Percentiles rank a stretch among this genome's conserved stretches.
Evolutionary conservation across 1,284 basidiomycete species (phyloP).

Genomic region (Puccinia horiana): DNA sequence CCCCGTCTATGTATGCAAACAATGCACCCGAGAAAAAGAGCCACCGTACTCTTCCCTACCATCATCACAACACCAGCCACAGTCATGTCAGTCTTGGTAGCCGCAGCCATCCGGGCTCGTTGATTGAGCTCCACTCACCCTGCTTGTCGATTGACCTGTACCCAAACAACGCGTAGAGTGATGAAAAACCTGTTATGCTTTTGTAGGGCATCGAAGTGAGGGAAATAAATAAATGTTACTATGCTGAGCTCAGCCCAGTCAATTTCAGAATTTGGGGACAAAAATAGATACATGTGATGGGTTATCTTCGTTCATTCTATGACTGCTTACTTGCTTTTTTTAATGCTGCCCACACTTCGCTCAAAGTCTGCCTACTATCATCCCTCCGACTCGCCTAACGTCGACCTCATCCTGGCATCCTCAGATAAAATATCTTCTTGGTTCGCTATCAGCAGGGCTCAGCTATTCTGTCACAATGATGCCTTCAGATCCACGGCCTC

Average conservation of each 20-base stretch:
- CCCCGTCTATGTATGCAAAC: not conserved
- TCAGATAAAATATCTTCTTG: conserved; percentile 28
- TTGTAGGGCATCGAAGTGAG: too few relatives aligned
- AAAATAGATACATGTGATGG: too few relatives aligned
- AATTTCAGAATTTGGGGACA: too few relatives aligned
- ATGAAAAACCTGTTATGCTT: too few relatives aligned
- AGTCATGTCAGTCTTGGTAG: conserved; percentile 1
- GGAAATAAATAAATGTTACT: too few relatives aligned
- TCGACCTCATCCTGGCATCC: conserved; percentile 33
- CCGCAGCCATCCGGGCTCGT: too few relatives aligned
- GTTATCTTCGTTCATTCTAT: too few relatives aligned
- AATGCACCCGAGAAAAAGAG: conserved; percentile 12
- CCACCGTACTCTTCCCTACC: not conserved
- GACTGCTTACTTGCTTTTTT: too few relatives aligned
- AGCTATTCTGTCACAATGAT: conserved; percentile 27
- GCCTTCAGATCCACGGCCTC: conserved; percentile 19
- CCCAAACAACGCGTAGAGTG: not conserved
- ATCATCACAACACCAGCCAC: not conserved
- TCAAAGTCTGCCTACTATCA: conserved; percentile 28
- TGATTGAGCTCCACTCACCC: too few relatives aligned
- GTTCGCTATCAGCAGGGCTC: conserved; percentile 30
- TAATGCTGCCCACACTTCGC: conserved; percentile 6
- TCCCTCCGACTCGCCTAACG: conserved; percentile 14
- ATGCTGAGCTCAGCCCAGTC: too few relatives aligned
- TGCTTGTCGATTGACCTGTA: not conserved